Percentiles rank a stretch among this genome's conserved stretches.
Evolutionary conservation across 2,329 filamentous ascomycete genomes (phyloP).

Genomic region (Aureobasidium musti): DNA sequence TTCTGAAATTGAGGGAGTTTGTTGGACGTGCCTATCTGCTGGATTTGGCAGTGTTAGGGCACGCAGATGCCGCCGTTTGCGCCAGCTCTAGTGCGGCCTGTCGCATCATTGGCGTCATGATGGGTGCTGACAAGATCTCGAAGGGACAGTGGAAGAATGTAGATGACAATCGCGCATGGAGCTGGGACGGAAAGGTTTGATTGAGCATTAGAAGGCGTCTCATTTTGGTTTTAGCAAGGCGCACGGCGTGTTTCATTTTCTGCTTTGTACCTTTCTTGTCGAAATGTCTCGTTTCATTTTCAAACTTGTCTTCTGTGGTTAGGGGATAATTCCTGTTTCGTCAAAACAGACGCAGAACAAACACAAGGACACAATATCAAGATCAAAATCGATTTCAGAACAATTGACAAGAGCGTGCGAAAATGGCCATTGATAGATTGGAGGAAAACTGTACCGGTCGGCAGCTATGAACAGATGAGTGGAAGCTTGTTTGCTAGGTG

Average conservation of each 20-base stretch:
- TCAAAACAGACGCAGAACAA: neutral
- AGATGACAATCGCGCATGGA: constrained; percentile 59
- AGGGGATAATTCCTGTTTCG: neutral
- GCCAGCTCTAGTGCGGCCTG: constrained; percentile 69
- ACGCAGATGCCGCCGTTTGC: constrained; percentile 71
- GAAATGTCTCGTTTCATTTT: neutral
- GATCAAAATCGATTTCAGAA: neutral
- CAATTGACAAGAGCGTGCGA: neutral
- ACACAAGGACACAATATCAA: neutral
- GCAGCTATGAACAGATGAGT: neutral
- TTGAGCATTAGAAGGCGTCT: neutral
- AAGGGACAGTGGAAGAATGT: constrained; percentile 72
- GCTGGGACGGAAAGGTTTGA: constrained; percentile 39
- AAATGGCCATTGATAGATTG: neutral
- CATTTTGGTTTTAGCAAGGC: constrained; percentile 25
- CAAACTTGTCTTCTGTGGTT: neutral
- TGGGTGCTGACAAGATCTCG: constrained; percentile 74
- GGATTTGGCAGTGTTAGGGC: constrained; percentile 72
- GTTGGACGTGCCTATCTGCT: constrained; percentile 80
- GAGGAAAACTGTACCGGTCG: no score
- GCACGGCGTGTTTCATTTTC: constrained; percentile 25
- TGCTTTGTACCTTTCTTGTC: constrained; percentile 18
- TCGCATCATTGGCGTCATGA: constrained; percentile 76
- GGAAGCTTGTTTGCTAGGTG: constrained; percentile 8
- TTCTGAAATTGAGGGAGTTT: constrained; percentile 66